phyloP scores from a whole-genome alignment of 2,329 filamentous ascomycete genomes.

The Hymenoscyphus scutula region DNA sequence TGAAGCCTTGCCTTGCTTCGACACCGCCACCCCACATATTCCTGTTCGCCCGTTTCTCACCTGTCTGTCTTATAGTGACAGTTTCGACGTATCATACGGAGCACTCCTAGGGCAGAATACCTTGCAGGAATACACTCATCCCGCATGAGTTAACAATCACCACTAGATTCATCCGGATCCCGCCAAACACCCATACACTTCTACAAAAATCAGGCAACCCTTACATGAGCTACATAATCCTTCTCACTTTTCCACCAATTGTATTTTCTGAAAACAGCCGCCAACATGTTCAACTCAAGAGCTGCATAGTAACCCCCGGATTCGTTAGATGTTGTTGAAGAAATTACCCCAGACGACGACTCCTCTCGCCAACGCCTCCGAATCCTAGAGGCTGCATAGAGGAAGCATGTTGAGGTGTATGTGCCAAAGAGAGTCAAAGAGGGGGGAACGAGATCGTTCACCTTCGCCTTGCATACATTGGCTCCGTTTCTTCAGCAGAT shows the following conservation, averaged over 20 bases:
- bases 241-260: constrained; percentile 2
- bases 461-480: background rate
- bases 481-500: constrained; percentile 1
- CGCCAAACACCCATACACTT: background rate
- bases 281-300: background rate
- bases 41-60: background rate
- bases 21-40: background rate
- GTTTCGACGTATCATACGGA: no score
- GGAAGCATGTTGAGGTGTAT: background rate
- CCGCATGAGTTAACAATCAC: constrained; percentile 4
- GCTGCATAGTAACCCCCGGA: constrained; percentile 1
- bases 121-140: background rate
- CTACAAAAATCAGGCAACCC: background rate
- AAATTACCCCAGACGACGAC: background rate
- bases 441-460: background rate
- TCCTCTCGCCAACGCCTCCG: background rate
- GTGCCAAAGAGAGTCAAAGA: background rate
- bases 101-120: background rate
- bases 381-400: background rate
- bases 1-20: background rate
- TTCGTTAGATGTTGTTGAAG: background rate
- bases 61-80: background rate
- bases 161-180: background rate
- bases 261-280: background rate
- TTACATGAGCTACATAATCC: constrained; percentile 4